Evolutionary conservation across 2,329 filamentous ascomycete species (phyloP).

Genomic region (Microcyclosporella mali): DNA sequence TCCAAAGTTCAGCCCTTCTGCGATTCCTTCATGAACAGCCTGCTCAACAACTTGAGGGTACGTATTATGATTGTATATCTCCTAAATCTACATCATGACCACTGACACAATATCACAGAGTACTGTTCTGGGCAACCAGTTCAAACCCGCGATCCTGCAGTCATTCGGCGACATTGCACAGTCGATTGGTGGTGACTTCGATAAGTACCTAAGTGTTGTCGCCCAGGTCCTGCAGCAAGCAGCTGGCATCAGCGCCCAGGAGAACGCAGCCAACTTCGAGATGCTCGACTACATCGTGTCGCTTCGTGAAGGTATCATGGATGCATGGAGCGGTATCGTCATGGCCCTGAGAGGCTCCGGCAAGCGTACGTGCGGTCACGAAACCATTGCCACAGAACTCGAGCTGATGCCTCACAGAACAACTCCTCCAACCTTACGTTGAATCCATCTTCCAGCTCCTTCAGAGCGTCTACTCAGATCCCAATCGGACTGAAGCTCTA

Average conservation of each 20-base stretch:
- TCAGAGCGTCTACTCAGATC: slow-evolving; percentile 70
- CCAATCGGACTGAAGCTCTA: slow-evolving; percentile 83
- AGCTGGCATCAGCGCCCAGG: slow-evolving; percentile 64
- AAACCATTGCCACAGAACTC: not conserved
- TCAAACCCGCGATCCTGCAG: slow-evolving; percentile 96
- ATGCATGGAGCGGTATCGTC: slow-evolving; percentile 96
- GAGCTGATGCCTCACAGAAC: slow-evolving; percentile 46
- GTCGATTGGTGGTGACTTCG: slow-evolving; percentile 85
- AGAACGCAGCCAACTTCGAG: slow-evolving; percentile 64
- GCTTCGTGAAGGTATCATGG: slow-evolving; percentile 94
- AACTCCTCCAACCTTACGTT: slow-evolving; percentile 69
- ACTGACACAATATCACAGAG: slow-evolving; percentile 50
- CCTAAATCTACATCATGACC: slow-evolving; percentile 4
- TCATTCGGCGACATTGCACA: slow-evolving; percentile 97
- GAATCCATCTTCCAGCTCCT: slow-evolving; percentile 83
- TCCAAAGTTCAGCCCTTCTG: slow-evolving; percentile 91
- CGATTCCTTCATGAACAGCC: slow-evolving; percentile 96
- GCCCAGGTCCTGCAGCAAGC: slow-evolving; percentile 93
- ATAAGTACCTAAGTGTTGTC: slow-evolving; percentile 87
- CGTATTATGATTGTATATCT: slow-evolving; percentile 34
- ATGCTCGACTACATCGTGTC: slow-evolving; percentile 97
- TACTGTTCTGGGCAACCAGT: slow-evolving; percentile 82
- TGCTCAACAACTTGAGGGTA: slow-evolving; percentile 84
- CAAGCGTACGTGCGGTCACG: slow-evolving; percentile 56
- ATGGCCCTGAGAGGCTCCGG: slow-evolving; percentile 80